Evolutionary conservation across 1,284 basidiomycete genomes (phyloP), one percentile per base, ranked within the genome.

Genomic region (Pterulicium gracile): DNA sequence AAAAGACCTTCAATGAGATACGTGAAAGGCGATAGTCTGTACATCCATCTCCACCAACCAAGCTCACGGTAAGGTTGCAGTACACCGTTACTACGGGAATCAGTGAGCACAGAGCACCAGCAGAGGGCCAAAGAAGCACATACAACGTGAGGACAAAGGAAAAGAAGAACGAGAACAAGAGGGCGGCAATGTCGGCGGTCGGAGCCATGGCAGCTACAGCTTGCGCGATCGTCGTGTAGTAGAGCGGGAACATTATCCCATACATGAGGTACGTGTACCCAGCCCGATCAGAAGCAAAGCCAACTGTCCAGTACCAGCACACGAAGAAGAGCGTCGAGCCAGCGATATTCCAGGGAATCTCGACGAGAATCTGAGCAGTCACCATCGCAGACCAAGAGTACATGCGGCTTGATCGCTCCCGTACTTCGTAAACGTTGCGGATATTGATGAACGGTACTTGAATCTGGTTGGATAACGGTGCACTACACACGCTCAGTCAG

Each of bases 81-180:
- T 60, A 3, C 67, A 41, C 39, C 39, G 56, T 62, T 67, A 83
- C 0, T 81, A 43, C 83, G 51, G 19, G 81, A 77, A 53, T 80
- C 81, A 50, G 80, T 75, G 61, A 71, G 78, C 48, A 5, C n/a
- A 24, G 35, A 49, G 48, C 51, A 40, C n/a, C 50, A 47, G 52
- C 47, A 56, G 50, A 46, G n/a, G 53, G 47, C 5, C 19, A 34
- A 13, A 43, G 27, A 14, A 13, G 3, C 13, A 68, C 79, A 58
- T 54, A 82, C 73, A 87, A 87, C 2, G 69, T 75, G 44, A 84
- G 54, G 46, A 83, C 74, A 54, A 87, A 84, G 0, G 76, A 74
- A 64, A 87, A 86, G 46, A 87, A 58, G 47, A 80, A 72, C 35
- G 70, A 74, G 62, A 83, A 87, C 18, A 85, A 49, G 4, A 86